phyloP scores from a whole-genome alignment of 305 asterid genomes.

The Fraxinus latifolia region DNA sequence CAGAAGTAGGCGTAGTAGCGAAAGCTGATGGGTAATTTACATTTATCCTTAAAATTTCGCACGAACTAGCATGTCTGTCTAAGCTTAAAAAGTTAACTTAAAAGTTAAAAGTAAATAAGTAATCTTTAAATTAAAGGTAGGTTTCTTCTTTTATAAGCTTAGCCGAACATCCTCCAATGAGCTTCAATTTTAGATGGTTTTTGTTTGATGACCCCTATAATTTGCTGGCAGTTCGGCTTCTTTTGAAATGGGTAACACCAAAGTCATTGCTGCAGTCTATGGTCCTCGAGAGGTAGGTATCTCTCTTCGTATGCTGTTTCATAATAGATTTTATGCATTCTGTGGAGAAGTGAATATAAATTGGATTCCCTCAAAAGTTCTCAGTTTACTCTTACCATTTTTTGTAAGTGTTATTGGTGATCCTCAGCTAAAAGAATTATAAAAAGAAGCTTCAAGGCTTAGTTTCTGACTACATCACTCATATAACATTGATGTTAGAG shows the following conservation, averaged over 20 bases:
- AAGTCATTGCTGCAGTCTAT: slow-evolving; percentile 96
- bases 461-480: neutral
- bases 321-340: neutral
- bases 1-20: slow-evolving; percentile 78
- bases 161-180: neutral
- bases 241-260: slow-evolving; percentile 95
- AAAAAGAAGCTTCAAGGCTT: neutral
- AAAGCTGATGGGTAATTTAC: slow-evolving; percentile 80
- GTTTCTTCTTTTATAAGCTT: neutral
- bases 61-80: neutral
- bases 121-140: neutral
- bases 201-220: neutral
- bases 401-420: neutral
- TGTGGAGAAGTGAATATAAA: neutral
- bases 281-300: slow-evolving; percentile 88
- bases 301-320: neutral
- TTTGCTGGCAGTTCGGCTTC: slow-evolving; percentile 75
- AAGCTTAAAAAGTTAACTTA: neutral
- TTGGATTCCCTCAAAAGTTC: neutral
- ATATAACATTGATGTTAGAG: neutral
- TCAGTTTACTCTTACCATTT: neutral
- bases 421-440: neutral
- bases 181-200: neutral
- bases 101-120: neutral
- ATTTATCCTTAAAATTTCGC: neutral